These are phyloP conservation scores for Hyaloscypha variabilis DNA, from an alignment of 495 filamentous ascomycete genomes.

Conservation along the genomic window DNA sequence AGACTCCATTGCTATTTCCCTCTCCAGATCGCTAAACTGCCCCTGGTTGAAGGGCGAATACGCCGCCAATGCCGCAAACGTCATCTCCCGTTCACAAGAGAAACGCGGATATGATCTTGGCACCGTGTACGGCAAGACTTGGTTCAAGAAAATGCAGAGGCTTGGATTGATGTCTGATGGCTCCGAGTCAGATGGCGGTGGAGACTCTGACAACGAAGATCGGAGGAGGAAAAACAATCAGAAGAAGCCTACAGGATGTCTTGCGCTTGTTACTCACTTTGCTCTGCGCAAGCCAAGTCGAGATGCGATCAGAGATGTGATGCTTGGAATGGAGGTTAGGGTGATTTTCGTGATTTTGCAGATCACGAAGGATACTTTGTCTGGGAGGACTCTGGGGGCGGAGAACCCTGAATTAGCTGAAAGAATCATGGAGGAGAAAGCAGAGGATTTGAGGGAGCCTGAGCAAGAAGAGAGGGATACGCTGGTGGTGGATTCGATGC, in stretches of 20 bases:
- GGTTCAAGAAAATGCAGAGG: background rate
- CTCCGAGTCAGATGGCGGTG: background rate
- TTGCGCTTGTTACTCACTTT: background rate
- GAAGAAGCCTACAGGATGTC: background rate
- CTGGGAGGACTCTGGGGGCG: constrained; percentile 5
- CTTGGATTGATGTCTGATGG: background rate
- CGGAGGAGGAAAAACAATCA: background rate
- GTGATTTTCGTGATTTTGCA: constrained; percentile 7
- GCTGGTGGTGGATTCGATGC: constrained; percentile 2
- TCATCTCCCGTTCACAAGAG: background rate
- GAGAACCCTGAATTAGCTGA: background rate
- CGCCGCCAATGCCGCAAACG: background rate
- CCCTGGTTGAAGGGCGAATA: constrained; percentile 6
- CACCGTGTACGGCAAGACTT: background rate
- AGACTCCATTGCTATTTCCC: constrained; percentile 6
- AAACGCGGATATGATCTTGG: background rate
- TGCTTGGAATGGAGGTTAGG: background rate
- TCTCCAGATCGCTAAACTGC: background rate
- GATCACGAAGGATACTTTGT: background rate
- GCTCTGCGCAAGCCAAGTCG: background rate
- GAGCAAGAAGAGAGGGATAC: constrained; percentile 6
- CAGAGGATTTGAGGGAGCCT: constrained; percentile 5
- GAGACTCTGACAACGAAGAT: constrained; percentile 4
- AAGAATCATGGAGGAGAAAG: constrained; percentile 3
- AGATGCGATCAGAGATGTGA: constrained; percentile 1